A percentile compares a stretch with the other conserved stretches of the same genome.
Conservation (phyloP, 805 yeast genomes). For the Metschnikowia vanudenii region DNA sequence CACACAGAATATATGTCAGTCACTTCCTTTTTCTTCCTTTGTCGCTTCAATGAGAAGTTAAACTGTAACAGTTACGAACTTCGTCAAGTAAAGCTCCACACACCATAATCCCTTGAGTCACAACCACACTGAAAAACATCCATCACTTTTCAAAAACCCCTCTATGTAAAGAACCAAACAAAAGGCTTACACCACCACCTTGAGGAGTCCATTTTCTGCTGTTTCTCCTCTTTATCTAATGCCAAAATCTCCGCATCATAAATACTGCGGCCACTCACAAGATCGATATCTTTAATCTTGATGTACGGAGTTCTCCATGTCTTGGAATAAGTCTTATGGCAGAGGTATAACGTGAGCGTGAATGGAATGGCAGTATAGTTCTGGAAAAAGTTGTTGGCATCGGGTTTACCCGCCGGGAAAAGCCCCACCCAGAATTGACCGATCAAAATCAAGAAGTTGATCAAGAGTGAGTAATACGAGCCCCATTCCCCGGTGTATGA, state of each 20-base stretch:
- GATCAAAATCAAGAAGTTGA: constrained; percentile 35
- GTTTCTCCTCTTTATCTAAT: constrained; percentile 24
- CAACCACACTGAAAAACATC: no score
- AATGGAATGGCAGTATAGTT: constrained; percentile 27
- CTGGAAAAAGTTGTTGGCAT: constrained; percentile 28
- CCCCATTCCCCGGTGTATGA: constrained; percentile 43
- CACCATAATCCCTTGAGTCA: no score
- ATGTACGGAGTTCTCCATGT: constrained; percentile 24
- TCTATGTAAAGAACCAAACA: constrained; percentile 18
- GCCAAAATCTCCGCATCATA: constrained; percentile 25
- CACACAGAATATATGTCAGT: no score
- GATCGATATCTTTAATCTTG: constrained; percentile 23
- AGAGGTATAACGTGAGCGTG: constrained; percentile 22
- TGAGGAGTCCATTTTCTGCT: constrained; percentile 13
- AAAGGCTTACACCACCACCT: constrained; percentile 16
- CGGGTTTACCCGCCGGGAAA: constrained; percentile 30
- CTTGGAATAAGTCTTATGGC: constrained; percentile 22
- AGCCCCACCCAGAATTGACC: constrained; percentile 47
- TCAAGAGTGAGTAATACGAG: constrained; percentile 32
- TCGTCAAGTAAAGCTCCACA: no score
- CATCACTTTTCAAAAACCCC: no score
- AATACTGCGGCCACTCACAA: constrained; percentile 21
- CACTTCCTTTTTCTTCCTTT: no score
- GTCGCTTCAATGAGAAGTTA: no score
- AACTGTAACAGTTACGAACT: no score